Evolutionary conservation across 495 filamentous ascomycete genomes (phyloP).

Genomic region (Podospora conica): DNA sequence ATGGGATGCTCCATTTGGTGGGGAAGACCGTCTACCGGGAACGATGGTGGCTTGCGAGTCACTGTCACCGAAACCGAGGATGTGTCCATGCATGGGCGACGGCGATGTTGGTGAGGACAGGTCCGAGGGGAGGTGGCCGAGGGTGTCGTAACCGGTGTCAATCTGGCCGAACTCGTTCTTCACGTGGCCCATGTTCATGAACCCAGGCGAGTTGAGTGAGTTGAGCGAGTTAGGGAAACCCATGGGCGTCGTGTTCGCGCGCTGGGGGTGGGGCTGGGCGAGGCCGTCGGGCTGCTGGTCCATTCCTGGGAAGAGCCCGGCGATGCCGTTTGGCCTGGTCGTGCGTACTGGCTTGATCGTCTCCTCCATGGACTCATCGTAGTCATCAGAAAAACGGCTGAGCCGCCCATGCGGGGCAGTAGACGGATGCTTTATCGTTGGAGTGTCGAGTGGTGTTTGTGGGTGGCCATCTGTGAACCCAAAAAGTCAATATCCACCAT

Average conservation of each 20-base stretch:
- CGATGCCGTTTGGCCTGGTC: conserved; percentile 26
- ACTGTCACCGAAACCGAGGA: conserved; percentile 13
- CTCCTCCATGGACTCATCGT: conserved; percentile 54
- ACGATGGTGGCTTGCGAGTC: conserved; percentile 17
- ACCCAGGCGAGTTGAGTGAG: conserved; percentile 45
- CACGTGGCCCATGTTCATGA: conserved; percentile 49
- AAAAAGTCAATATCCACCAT: conserved; percentile 3
- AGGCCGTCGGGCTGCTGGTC: conserved; percentile 38
- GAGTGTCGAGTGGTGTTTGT: conserved; percentile 43
- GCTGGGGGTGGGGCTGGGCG: conserved; percentile 24
- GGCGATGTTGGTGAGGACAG: conserved; percentile 22
- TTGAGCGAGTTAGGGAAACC: conserved; percentile 33
- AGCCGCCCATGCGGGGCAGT: conserved; percentile 23
- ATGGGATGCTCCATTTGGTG: conserved; percentile 34
- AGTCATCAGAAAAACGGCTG: conserved; percentile 43
- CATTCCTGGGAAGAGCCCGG: conserved; percentile 41
- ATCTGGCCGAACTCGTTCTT: conserved; percentile 47
- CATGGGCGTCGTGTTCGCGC: conserved; percentile 41
- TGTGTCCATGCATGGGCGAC: conserved; percentile 30
- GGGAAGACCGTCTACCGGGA: conserved; percentile 14
- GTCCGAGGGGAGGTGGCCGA: conserved; percentile 26
- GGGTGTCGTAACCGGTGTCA: conserved; percentile 39
- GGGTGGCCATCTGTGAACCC: conserved; percentile 40
- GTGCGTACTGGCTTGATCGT: conserved; percentile 46
- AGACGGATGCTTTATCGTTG: conserved; percentile 31